These are phyloP conservation scores for Cyclotella distinguenda DNA, from an alignment of 108 stramenopile genomes.

Conservation along the genomic window DNA sequence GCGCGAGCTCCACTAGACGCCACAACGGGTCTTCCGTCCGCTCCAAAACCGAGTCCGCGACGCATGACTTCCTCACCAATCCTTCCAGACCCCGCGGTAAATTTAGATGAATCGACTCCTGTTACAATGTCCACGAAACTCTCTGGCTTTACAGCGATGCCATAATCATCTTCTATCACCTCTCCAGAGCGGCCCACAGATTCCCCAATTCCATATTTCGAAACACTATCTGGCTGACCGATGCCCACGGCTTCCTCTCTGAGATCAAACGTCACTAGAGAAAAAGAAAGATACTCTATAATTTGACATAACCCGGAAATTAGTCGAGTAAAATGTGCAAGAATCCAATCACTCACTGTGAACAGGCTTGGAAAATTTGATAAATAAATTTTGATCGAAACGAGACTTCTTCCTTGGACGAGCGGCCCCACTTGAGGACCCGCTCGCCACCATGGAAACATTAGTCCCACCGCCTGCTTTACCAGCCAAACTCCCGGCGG, in stretches of 20 bases:
- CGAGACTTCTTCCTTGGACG: slow-evolving; percentile 78
- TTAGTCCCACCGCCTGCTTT: slow-evolving; percentile 6
- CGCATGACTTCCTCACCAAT: slow-evolving; percentile 77
- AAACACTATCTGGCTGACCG: slow-evolving; percentile 77
- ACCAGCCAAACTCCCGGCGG: not conserved
- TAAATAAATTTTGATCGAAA: slow-evolving; percentile 84
- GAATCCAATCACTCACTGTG: slow-evolving; percentile 86
- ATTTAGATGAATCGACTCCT: slow-evolving; percentile 84
- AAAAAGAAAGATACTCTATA: not conserved
- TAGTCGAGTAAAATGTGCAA: too few relatives aligned
- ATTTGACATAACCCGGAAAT: too few relatives aligned
- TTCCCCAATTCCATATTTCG: slow-evolving; percentile 81
- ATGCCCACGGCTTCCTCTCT: slow-evolving; percentile 82
- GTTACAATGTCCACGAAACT: slow-evolving; percentile 87
- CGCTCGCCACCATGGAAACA: slow-evolving; percentile 4
- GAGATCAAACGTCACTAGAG: slow-evolving; percentile 75
- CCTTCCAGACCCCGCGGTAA: slow-evolving; percentile 66
- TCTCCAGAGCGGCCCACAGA: slow-evolving; percentile 58
- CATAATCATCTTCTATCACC: slow-evolving; percentile 87
- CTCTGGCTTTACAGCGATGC: slow-evolving; percentile 84
- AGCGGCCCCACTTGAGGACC: not conserved
- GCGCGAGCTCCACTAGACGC: slow-evolving; percentile 17
- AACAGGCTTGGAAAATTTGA: slow-evolving; percentile 89
- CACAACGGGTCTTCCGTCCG: slow-evolving; percentile 40
- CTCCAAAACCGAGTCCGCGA: slow-evolving; percentile 75